A percentile compares a stretch with the other conserved stretches of the same genome.
These are phyloP conservation scores for Mucor circinelloides DNA, from an alignment of 371 early-diverging fungal species.

Conservation along the genomic window DNA sequence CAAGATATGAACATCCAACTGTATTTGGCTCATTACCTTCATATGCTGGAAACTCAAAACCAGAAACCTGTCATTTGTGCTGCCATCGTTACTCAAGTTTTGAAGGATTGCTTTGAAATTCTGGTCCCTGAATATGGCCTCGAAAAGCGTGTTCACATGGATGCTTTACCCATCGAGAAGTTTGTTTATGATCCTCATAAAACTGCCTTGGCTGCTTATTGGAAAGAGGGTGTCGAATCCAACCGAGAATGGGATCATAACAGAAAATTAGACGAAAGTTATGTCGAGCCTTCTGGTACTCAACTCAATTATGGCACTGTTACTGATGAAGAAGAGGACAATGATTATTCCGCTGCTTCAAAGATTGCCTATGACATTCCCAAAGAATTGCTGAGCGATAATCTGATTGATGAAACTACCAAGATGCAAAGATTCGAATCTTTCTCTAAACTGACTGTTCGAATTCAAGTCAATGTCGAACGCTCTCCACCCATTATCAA, in stretches of 20 bases:
- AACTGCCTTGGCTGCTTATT: slow-evolving; percentile 39
- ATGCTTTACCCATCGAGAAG: slow-evolving; percentile 64
- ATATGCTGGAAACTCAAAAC: slow-evolving; percentile 39
- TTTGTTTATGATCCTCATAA: slow-evolving; percentile 39
- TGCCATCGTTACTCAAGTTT: slow-evolving; percentile 56
- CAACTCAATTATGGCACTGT: slow-evolving; percentile 1
- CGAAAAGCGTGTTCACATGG: slow-evolving; percentile 65
- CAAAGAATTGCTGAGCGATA: slow-evolving; percentile 8
- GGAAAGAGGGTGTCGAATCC: slow-evolving; percentile 45
- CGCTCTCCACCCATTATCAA: slow-evolving; percentile 43
- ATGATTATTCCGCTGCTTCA: slow-evolving; percentile 17
- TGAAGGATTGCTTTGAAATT: slow-evolving; percentile 69
- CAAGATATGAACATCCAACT: slow-evolving; percentile 81
- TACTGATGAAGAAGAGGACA: neutral
- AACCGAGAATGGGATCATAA: slow-evolving; percentile 12
- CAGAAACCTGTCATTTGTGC: slow-evolving; percentile 35
- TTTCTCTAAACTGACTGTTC: slow-evolving; percentile 32
- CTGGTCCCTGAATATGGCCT: slow-evolving; percentile 74
- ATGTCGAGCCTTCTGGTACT: slow-evolving; percentile 6
- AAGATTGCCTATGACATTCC: slow-evolving; percentile 16
- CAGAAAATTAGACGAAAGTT: slow-evolving; percentile 10
- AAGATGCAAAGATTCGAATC: slow-evolving; percentile 36
- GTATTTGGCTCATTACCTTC: slow-evolving; percentile 71
- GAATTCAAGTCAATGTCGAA: slow-evolving; percentile 36
- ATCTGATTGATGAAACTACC: slow-evolving; percentile 17